phyloP scores from a whole-genome alignment of 805 yeast species.

The Vanderwaltozyma tropicalis region DNA sequence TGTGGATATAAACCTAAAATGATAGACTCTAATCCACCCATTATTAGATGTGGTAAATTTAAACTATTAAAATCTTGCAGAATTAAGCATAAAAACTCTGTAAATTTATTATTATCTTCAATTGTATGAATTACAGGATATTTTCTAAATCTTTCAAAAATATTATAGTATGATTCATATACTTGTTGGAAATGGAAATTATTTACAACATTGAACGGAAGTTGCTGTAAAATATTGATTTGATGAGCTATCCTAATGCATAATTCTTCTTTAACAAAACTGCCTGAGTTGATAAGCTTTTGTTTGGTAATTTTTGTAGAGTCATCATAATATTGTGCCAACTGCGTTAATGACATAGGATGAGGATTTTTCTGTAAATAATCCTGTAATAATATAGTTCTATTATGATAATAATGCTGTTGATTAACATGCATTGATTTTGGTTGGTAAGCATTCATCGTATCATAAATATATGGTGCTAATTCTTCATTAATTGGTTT shows the following conservation, averaged over 20 bases:
- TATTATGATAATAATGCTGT: conserved; percentile 73
- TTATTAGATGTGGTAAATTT: conserved; percentile 78
- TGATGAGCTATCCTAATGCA: conserved; percentile 78
- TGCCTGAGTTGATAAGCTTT: conserved; percentile 73
- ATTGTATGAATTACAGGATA: conserved; percentile 56
- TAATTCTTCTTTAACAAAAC: conserved; percentile 76
- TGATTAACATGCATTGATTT: conserved; percentile 40
- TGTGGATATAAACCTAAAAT: conserved; percentile 49
- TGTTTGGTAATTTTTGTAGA: conserved; percentile 52
- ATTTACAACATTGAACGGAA: conserved; percentile 77
- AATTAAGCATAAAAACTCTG: conserved; percentile 50
- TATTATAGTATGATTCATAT: conserved; percentile 79
- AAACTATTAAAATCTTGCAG: conserved; percentile 67
- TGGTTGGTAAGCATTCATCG: conserved; percentile 31
- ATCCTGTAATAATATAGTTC: conserved; percentile 18
- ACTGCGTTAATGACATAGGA: conserved; percentile 81
- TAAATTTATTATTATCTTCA: conserved; percentile 67
- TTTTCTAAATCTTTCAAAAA: conserved; percentile 76
- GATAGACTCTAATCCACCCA: conserved; percentile 83
- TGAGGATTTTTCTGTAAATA: conserved; percentile 50
- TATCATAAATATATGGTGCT: conserved; percentile 28
- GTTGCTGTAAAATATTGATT: conserved; percentile 62
- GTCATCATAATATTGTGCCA: conserved; percentile 77
- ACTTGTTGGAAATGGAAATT: conserved; percentile 81
- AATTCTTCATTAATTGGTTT: conserved; percentile 25